Evolutionary conservation across 371 early-diverging fungal genomes (phyloP).

Genomic region (Rhizomucor miehei): DNA sequence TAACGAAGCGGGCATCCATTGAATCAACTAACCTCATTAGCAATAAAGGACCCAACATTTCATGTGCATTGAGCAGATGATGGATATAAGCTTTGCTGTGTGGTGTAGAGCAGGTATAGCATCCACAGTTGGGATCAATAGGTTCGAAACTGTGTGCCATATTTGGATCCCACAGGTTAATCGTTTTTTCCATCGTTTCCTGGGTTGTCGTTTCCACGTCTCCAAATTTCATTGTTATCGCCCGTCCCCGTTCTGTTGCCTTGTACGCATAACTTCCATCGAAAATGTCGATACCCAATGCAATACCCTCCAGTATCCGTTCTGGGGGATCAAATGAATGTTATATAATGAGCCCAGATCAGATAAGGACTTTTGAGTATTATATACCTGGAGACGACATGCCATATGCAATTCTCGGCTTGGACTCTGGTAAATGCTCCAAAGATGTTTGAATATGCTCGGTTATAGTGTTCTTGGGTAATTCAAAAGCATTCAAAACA

Average conservation of each 20-base stretch:
- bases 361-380: too few relatives aligned
- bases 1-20: too few relatives aligned
- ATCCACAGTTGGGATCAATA: conserved; percentile 58
- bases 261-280: conserved; percentile 57
- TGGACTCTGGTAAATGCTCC: conserved; percentile 34
- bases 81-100: conserved; percentile 77
- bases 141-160: conserved; percentile 58
- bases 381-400: conserved; percentile 40
- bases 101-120: conserved; percentile 62
- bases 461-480: conserved; percentile 14
- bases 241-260: conserved; percentile 43
- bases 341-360: too few relatives aligned
- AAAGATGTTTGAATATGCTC: conserved; percentile 30
- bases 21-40: conserved; percentile 59
- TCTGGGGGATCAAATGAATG: too few relatives aligned
- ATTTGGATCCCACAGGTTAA: conserved; percentile 54
- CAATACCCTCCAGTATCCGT: conserved; percentile 58
- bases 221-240: conserved; percentile 41
- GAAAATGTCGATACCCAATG: conserved; percentile 71
- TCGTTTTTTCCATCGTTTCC: conserved; percentile 25
- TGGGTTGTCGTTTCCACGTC: background rate
- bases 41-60: conserved; percentile 78
- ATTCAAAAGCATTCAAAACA: conserved; percentile 36
- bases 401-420: conserved; percentile 50
- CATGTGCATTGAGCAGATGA: conserved; percentile 72